Percentiles rank a stretch among this genome's conserved stretches.
phyloP scores from a whole-genome alignment of 306 rosid genomes.

The peach (Prunus persica) region DNA sequence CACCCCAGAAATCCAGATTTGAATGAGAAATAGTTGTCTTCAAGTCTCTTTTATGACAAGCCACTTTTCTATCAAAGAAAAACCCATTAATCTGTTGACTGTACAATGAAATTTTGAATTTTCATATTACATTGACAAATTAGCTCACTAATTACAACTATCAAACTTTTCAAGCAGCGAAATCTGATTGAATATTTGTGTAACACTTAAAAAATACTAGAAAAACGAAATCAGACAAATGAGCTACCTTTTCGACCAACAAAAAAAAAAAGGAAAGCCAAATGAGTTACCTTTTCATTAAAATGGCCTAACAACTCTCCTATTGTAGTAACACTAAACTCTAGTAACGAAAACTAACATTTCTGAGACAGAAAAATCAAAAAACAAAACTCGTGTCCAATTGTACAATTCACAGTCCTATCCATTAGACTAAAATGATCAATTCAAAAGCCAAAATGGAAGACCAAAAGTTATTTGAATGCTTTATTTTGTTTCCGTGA shows the following conservation, averaged over 20 bases:
- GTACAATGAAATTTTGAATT: neutral
- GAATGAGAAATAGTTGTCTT: neutral
- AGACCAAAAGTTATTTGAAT: too few species aligned
- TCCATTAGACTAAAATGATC: neutral
- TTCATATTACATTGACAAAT: neutral
- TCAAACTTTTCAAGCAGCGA: neutral
- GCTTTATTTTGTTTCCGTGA: too few species aligned
- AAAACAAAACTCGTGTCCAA: neutral
- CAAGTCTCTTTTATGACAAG: neutral
- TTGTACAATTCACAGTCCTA: neutral
- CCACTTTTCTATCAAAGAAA: slow-evolving; percentile 10
- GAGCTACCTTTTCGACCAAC: neutral
- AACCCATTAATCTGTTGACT: neutral
- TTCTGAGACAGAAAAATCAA: neutral
- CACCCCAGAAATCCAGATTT: neutral
- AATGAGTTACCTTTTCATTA: neutral
- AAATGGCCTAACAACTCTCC: neutral
- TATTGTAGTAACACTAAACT: neutral
- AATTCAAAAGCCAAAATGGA: too few species aligned
- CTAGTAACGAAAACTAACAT: neutral
- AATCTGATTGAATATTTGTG: neutral
- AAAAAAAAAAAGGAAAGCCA: neutral
- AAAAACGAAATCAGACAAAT: neutral
- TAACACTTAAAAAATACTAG: neutral
- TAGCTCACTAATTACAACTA: neutral